Percentiles rank a stretch among this genome's conserved stretches.
phyloP scores from a whole-genome alignment of 495 filamentous ascomycete genomes.

The Penicillium bovifimosum region DNA sequence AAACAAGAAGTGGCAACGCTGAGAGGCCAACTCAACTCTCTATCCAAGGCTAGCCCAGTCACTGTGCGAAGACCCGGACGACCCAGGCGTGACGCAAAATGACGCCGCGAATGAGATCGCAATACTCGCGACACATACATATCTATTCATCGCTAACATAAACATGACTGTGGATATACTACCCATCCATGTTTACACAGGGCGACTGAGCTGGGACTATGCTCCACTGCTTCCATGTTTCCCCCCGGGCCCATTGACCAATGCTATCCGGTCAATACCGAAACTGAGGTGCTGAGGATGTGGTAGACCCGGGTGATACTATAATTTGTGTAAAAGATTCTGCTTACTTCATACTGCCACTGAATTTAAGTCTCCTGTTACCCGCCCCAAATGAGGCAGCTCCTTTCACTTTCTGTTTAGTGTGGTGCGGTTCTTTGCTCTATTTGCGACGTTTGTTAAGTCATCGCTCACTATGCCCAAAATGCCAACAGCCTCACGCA shows the following conservation, averaged over 20 bases:
- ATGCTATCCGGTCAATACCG: not conserved
- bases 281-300: not conserved
- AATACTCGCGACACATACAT: not conserved
- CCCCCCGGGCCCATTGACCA: no score
- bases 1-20: not conserved
- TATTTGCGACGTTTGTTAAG: not conserved
- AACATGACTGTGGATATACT: no score
- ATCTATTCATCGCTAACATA: not conserved
- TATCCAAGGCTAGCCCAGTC: not conserved
- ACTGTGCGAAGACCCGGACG: not conserved
- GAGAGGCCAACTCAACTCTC: not conserved
- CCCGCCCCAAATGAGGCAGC: not conserved
- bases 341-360: not conserved
- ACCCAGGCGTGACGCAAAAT: not conserved
- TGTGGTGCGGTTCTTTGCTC: not conserved
- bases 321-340: not conserved
- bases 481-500: not conserved
- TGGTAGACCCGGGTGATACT: not conserved
- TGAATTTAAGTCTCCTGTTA: conserved; percentile 2
- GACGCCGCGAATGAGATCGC: not conserved
- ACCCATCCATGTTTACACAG: not conserved
- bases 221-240: not conserved
- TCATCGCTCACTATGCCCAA: not conserved
- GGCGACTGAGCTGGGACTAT: not conserved
- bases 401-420: not conserved